phyloP scores from a whole-genome alignment of 805 yeast species.

The Candida maris region DNA sequence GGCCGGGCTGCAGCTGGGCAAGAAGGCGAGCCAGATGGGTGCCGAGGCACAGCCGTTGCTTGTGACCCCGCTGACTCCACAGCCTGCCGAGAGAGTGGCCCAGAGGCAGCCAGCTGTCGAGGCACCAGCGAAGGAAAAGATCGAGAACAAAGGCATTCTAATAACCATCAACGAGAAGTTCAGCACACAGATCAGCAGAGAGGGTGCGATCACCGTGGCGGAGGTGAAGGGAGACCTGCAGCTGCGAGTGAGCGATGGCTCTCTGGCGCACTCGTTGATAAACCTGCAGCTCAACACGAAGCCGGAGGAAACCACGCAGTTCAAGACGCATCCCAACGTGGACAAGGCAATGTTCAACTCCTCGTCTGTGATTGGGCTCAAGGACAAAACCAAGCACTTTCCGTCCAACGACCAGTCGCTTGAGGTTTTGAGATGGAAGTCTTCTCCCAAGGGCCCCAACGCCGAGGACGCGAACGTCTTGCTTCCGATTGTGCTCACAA shows the following conservation, averaged over 20 bases:
- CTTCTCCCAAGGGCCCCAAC: slow-evolving; percentile 46
- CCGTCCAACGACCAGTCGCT: slow-evolving; percentile 88
- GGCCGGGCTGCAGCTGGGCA: slow-evolving; percentile 78
- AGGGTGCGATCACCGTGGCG: slow-evolving; percentile 65
- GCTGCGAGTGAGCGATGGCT: slow-evolving; percentile 77
- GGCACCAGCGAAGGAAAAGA: slow-evolving; percentile 31
- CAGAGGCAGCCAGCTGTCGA: slow-evolving; percentile 13
- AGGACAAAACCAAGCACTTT: slow-evolving; percentile 75
- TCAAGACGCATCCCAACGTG: slow-evolving; percentile 94
- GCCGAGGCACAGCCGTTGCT: slow-evolving; percentile 29
- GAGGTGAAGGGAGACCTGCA: slow-evolving; percentile 91
- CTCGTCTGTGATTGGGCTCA: slow-evolving; percentile 60
- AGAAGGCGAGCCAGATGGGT: slow-evolving; percentile 33
- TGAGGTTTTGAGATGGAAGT: slow-evolving; percentile 92
- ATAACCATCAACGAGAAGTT: slow-evolving; percentile 74
- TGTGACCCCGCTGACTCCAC: slow-evolving; percentile 26
- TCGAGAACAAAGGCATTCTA: slow-evolving; percentile 71
- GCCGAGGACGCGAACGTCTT: slow-evolving; percentile 54
- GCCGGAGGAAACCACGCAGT: slow-evolving; percentile 52
- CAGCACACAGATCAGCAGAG: slow-evolving; percentile 75
- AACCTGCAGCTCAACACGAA: slow-evolving; percentile 48
- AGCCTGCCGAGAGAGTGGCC: slow-evolving; percentile 15
- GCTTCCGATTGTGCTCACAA: slow-evolving; percentile 69
- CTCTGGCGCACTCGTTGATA: slow-evolving; percentile 63
- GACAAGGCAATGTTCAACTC: slow-evolving; percentile 69